phyloP scores from a whole-genome alignment of 768 basidiomycete species.

The Clavulina sp. region DNA sequence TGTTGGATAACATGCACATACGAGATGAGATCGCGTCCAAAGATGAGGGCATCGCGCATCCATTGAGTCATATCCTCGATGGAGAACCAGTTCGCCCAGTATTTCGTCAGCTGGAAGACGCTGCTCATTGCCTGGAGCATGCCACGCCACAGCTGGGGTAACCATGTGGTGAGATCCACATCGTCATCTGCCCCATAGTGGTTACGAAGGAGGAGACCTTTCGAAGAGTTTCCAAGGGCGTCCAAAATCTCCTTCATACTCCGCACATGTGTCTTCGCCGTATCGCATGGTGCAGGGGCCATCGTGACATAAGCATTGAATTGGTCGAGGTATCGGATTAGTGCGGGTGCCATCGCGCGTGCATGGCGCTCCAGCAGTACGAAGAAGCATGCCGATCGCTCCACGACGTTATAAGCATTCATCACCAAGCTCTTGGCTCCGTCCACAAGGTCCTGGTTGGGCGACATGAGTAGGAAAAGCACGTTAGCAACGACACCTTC shows the following conservation, averaged over 20 bases:
- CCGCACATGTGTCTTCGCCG: slow-evolving; percentile 81
- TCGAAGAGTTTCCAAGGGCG: slow-evolving; percentile 54
- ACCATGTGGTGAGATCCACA: slow-evolving; percentile 30
- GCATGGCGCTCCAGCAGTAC: slow-evolving; percentile 54
- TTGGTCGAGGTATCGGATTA: slow-evolving; percentile 44
- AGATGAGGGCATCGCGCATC: slow-evolving; percentile 97
- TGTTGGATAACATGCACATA: slow-evolving; percentile 66
- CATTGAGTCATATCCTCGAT: slow-evolving; percentile 77
- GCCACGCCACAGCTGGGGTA: slow-evolving; percentile 61
- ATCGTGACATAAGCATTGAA: slow-evolving; percentile 44
- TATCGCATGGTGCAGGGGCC: slow-evolving; percentile 69
- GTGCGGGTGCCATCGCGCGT: slow-evolving; percentile 46
- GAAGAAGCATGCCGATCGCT: slow-evolving; percentile 73
- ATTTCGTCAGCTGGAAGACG: slow-evolving; percentile 70
- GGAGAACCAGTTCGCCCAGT: slow-evolving; percentile 69
- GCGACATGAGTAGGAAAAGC: slow-evolving; percentile 63
- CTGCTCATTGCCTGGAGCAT: slow-evolving; percentile 66
- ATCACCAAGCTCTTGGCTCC: slow-evolving; percentile 68
- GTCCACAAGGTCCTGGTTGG: slow-evolving; percentile 51
- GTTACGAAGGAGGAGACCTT: slow-evolving; percentile 47
- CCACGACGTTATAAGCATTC: slow-evolving; percentile 78
- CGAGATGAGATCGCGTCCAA: slow-evolving; percentile 70
- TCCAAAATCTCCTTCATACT: slow-evolving; percentile 90
- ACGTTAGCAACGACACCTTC: slow-evolving; percentile 41
- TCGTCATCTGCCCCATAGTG: slow-evolving; percentile 32